Conservation (phyloP, 768 basidiomycete genomes). For the Lyophyllum decastes region DNA sequence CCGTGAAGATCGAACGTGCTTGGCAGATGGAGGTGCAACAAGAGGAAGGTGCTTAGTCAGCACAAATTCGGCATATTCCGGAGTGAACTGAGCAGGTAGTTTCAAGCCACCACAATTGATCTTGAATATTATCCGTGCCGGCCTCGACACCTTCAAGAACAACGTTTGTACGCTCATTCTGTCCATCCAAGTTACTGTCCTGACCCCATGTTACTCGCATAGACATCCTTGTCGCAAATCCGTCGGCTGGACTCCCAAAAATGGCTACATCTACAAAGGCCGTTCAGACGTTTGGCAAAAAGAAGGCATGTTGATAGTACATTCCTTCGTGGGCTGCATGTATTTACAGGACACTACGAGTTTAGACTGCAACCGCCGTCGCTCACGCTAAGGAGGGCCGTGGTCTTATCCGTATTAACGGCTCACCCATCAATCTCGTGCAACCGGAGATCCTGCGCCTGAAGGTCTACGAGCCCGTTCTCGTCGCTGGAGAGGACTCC, state of each 20-base stretch:
- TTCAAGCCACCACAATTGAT: conserved; percentile 38
- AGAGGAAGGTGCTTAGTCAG: conserved; percentile 34
- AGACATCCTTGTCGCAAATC: conserved; percentile 22
- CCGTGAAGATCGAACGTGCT: neutral
- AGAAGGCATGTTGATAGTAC: conserved; percentile 73
- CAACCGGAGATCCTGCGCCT: conserved; percentile 95
- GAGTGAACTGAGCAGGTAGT: conserved; percentile 38
- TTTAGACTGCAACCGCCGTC: conserved; percentile 95
- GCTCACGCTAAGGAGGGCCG: conserved; percentile 96
- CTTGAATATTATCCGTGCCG: conserved; percentile 37
- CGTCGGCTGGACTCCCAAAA: conserved; percentile 36
- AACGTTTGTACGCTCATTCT: conserved; percentile 30
- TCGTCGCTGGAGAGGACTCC: conserved; percentile 89
- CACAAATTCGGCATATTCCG: conserved; percentile 30
- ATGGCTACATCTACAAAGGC: conserved; percentile 82
- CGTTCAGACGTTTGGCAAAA: conserved; percentile 99
- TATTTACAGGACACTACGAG: conserved; percentile 1
- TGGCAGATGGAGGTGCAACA: conserved; percentile 9
- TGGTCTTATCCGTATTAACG: conserved; percentile 95
- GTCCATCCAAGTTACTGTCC: neutral
- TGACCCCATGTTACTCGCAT: neutral
- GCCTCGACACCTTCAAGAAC: conserved; percentile 46
- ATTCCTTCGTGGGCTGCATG: conserved; percentile 11
- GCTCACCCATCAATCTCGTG: conserved; percentile 93
- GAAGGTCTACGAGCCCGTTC: conserved; percentile 97